Percentiles rank a stretch among this genome's conserved stretches.
phyloP scores from a whole-genome alignment of 441 rosid species.

The Gossypium trilobum region DNA sequence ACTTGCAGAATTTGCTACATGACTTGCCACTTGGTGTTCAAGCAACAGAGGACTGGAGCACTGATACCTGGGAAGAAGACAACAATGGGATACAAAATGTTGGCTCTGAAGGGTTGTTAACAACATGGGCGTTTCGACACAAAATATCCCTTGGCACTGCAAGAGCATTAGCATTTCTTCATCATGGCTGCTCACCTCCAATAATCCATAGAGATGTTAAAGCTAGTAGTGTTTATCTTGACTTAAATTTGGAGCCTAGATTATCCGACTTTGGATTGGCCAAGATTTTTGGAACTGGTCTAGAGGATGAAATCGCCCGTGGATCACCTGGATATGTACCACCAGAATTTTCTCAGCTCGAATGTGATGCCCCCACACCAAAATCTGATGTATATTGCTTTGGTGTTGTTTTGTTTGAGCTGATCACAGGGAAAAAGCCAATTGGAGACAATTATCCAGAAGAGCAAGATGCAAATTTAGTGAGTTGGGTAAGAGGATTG shows the following conservation, averaged over 20 bases:
- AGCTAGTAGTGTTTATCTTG: constrained; percentile 83
- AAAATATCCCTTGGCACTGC: constrained; percentile 80
- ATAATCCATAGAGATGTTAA: constrained; percentile 79
- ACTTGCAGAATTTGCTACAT: constrained; percentile 77
- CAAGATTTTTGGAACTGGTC: constrained; percentile 67
- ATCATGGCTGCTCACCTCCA: constrained; percentile 88
- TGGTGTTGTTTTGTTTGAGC: constrained; percentile 77
- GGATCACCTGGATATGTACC: constrained; percentile 76
- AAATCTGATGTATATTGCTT: constrained; percentile 86
- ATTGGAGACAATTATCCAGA: constrained; percentile 63
- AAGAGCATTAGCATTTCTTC: constrained; percentile 81
- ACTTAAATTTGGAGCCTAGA: constrained; percentile 70
- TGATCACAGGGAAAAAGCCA: constrained; percentile 69
- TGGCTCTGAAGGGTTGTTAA: constrained; percentile 46
- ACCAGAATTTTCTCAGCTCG: constrained; percentile 61
- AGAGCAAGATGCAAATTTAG: constrained; percentile 46
- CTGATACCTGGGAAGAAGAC: constrained; percentile 76
- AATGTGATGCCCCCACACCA: constrained; percentile 49
- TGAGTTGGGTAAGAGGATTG: constrained; percentile 67
- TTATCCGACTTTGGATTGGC: constrained; percentile 80
- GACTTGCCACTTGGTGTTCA: constrained; percentile 82
- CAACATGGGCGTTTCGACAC: constrained; percentile 79
- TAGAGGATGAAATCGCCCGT: constrained; percentile 56
- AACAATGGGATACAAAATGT: constrained; percentile 49
- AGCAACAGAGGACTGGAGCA: constrained; percentile 78